Percentiles rank a stretch among this genome's conserved stretches.
Evolutionary conservation across 2,329 filamentous ascomycete species (phyloP).

Genomic region (Verticillium zaregamsianum): DNA sequence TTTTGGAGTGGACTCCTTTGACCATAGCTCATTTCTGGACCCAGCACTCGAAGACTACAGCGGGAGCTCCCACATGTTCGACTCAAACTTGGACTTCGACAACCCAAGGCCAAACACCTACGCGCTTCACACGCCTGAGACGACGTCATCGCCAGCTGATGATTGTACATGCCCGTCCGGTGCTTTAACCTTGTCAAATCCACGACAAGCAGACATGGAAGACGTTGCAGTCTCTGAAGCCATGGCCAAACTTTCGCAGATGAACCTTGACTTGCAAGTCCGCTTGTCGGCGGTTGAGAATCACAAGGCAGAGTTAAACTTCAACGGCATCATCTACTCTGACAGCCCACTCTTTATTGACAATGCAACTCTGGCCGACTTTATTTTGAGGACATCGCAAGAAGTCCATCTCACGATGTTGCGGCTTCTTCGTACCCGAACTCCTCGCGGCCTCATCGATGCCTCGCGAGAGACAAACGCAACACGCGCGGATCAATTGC

Average conservation of each 20-base stretch:
- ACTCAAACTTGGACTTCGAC: background rate
- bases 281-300: background rate
- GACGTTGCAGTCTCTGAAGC: background rate
- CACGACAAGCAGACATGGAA: background rate
- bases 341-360: background rate
- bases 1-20: background rate
- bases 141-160: background rate
- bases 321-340: background rate
- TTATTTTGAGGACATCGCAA: background rate
- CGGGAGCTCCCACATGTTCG: background rate
- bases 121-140: background rate
- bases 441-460: background rate
- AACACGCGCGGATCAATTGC: background rate
- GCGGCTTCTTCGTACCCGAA: background rate
- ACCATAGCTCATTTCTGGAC: background rate
- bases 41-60: background rate
- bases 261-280: background rate
- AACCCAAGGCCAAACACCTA: background rate
- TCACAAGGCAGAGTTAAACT: background rate
- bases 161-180: background rate
- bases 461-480: background rate
- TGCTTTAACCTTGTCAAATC: background rate
- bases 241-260: background rate
- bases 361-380: background rate
- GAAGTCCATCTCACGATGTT: background rate